Evolutionary conservation across 176 grass and related monocot genomes (phyloP).

Genomic region (Avena atlantica): DNA sequence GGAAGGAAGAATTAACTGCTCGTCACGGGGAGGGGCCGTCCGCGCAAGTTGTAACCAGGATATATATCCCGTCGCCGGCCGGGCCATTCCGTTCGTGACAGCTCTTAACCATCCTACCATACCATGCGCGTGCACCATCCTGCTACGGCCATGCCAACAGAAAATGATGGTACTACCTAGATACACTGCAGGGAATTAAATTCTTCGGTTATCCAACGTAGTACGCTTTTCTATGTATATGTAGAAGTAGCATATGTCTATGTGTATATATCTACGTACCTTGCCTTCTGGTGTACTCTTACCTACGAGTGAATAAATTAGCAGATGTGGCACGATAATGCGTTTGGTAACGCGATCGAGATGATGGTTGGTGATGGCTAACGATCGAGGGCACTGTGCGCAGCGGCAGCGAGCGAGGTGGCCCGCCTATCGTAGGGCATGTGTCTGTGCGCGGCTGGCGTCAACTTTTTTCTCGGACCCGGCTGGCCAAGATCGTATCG

Average conservation of each 20-base stretch:
- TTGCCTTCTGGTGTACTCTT: slow-evolving; percentile 10
- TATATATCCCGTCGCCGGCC: neutral
- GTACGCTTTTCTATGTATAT: neutral
- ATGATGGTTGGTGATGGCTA: slow-evolving; percentile 28
- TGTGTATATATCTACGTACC: neutral
- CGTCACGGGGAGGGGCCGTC: neutral
- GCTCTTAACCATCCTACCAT: neutral
- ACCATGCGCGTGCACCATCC: neutral
- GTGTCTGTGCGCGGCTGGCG: neutral
- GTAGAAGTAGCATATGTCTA: neutral
- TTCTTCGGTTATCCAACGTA: neutral
- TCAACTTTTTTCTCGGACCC: neutral
- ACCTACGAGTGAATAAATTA: neutral
- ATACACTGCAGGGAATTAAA: neutral
- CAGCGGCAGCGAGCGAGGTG: neutral
- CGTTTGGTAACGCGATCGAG: neutral
- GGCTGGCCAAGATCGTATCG: neutral
- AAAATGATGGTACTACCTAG: neutral
- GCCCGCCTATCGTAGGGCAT: neutral
- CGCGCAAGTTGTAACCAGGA: neutral
- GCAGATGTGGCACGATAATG: neutral
- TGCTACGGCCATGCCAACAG: neutral
- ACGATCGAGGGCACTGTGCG: neutral
- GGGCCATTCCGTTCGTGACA: slow-evolving; percentile 3
- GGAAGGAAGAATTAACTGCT: neutral